A percentile compares a stretch with the other conserved stretches of the same genome.
These are phyloP conservation scores for Middelhovenomyces tepae DNA, from an alignment of 805 yeast species.

Conservation along the genomic window DNA sequence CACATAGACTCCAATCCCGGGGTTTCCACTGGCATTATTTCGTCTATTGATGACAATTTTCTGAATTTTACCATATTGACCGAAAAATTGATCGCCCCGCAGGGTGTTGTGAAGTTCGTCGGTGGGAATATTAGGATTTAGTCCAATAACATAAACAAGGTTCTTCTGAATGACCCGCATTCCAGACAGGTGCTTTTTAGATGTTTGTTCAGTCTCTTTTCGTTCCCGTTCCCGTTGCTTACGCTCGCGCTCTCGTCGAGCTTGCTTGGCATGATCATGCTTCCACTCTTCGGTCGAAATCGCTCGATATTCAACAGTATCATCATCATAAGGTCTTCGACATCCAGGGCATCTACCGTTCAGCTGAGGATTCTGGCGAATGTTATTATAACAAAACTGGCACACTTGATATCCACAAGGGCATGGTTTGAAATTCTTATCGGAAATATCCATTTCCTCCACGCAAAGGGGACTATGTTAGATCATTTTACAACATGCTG, in stretches of 20 bases:
- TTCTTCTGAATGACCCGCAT: constrained; percentile 98
- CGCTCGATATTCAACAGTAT: constrained; percentile 76
- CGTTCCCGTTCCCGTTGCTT: constrained; percentile 85
- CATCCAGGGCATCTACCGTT: constrained; percentile 98
- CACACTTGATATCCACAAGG: constrained; percentile 99
- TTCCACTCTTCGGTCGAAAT: constrained; percentile 83
- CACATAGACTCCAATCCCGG: constrained; percentile 91
- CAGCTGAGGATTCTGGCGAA: constrained; percentile 88
- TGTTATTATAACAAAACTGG: constrained; percentile 96
- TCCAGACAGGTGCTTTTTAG: constrained; percentile 82
- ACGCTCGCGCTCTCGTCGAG: constrained; percentile 61
- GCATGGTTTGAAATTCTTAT: constrained; percentile 96
- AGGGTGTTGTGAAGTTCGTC: constrained; percentile 78
- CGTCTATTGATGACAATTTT: constrained; percentile 83
- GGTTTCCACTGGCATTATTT: constrained; percentile 50
- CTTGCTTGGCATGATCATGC: constrained; percentile 68
- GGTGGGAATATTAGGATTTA: constrained; percentile 76
- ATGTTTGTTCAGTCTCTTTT: constrained; percentile 78
- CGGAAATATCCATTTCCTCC: constrained; percentile 96
- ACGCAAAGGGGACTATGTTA: constrained; percentile 95
- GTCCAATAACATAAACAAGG: constrained; percentile 90
- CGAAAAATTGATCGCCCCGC: constrained; percentile 88
- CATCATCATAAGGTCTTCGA: constrained; percentile 89
- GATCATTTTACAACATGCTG: too few relatives aligned
- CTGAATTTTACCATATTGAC: constrained; percentile 95